Evolutionary conservation across 768 basidiomycete species (phyloP).

Genomic region (Tricholoma sp.): DNA sequence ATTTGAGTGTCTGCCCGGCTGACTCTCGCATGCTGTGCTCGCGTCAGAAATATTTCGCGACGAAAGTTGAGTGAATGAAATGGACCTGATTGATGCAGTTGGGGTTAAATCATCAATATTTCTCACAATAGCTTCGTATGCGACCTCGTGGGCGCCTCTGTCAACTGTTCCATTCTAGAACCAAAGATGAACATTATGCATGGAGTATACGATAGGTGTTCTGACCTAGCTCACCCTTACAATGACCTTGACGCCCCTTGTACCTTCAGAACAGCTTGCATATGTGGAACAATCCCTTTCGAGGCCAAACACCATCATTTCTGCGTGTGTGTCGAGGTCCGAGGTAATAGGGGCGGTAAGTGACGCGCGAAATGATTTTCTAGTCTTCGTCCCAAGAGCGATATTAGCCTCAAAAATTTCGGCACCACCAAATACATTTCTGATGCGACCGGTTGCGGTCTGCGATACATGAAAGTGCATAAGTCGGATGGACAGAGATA

Average conservation of each 20-base stretch:
- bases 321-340: constrained; percentile 62
- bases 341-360: constrained; percentile 57
- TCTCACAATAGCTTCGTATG: constrained; percentile 78
- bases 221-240: constrained; percentile 71
- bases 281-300: constrained; percentile 79
- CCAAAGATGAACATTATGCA: constrained; percentile 14
- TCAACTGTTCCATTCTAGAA: constrained; percentile 31
- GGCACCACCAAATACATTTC: constrained; percentile 89
- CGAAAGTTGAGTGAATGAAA: constrained; percentile 13
- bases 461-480: constrained; percentile 8
- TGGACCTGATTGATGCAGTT: constrained; percentile 77
- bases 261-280: constrained; percentile 64
- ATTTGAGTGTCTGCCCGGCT: constrained; percentile 79
- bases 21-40: constrained; percentile 69
- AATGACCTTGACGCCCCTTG: constrained; percentile 60
- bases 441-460: constrained; percentile 76
- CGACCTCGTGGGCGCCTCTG: constrained; percentile 64
- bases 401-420: constrained; percentile 82
- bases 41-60: neutral
- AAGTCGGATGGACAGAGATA: neutral
- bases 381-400: constrained; percentile 83
- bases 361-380: constrained; percentile 72
- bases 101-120: constrained; percentile 68
- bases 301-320: constrained; percentile 63
- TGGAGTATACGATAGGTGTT: constrained; percentile 18